Evolutionary conservation across 768 basidiomycete species (phyloP).

Genomic region (Tylopilus balloui): DNA sequence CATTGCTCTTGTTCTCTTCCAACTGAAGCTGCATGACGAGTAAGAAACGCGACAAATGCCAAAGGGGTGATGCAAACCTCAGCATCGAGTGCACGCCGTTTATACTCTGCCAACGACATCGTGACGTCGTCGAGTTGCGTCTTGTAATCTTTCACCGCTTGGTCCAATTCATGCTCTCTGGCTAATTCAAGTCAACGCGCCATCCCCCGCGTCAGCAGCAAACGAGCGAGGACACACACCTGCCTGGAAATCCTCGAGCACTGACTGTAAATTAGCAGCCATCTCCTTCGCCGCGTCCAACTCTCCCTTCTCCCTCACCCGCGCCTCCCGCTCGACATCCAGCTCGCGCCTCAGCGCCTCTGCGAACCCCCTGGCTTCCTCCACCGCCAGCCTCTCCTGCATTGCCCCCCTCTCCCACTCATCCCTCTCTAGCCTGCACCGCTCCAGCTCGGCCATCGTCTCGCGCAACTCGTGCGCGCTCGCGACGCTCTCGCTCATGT

Average conservation of each 20-base stretch:
- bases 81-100: slow-evolving; percentile 80
- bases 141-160: slow-evolving; percentile 81
- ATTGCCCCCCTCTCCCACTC: slow-evolving; percentile 61
- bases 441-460: slow-evolving; percentile 81
- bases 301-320: slow-evolving; percentile 50
- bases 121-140: slow-evolving; percentile 64
- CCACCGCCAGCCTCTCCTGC: slow-evolving; percentile 65
- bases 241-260: slow-evolving; percentile 91
- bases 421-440: slow-evolving; percentile 75
- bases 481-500: slow-evolving; percentile 61
- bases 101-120: slow-evolving; percentile 83
- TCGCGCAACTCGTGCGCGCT: slow-evolving; percentile 82
- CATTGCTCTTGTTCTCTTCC: slow-evolving; percentile 66
- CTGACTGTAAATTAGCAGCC: slow-evolving; percentile 80
- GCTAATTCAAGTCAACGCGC: slow-evolving; percentile 41
- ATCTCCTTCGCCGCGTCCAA: slow-evolving; percentile 70
- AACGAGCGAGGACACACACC: slow-evolving; percentile 45
- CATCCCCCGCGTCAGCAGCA: neutral
- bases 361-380: slow-evolving; percentile 59
- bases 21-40: slow-evolving; percentile 53
- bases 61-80: slow-evolving; percentile 51
- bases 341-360: slow-evolving; percentile 59
- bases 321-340: slow-evolving; percentile 58
- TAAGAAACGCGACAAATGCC: slow-evolving; percentile 1
- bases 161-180: slow-evolving; percentile 85